Percentiles rank a stretch among this genome's conserved stretches.
Conservation (phyloP, 78 protist genomes). For the Pigoraptor vietnamica region DNA sequence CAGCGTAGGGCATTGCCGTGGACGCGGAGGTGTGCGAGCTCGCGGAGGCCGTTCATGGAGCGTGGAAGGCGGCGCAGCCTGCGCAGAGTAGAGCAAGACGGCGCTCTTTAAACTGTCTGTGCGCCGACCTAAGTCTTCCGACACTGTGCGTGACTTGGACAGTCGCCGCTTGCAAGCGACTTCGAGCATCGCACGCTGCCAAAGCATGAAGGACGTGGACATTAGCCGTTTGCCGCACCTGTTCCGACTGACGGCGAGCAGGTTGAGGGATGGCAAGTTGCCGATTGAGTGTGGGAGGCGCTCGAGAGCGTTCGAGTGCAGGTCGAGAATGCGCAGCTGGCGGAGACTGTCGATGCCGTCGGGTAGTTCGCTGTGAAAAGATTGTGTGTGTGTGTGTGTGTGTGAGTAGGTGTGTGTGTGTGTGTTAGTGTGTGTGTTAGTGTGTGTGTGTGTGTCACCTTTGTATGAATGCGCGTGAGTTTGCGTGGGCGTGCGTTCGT, state of each 20-base stretch:
- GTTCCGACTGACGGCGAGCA: background rate
- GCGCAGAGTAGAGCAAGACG: background rate
- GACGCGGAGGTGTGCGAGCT: background rate
- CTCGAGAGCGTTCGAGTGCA: background rate
- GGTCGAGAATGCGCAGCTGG: background rate
- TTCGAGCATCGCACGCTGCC: too few species aligned
- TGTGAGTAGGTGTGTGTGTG: too few species aligned
- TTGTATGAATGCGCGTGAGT: too few species aligned
- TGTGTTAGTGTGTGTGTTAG: too few species aligned
- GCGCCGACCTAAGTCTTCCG: background rate
- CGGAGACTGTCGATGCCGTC: background rate
- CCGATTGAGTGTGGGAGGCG: background rate
- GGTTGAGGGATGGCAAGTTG: background rate
- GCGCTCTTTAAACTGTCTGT: too few species aligned
- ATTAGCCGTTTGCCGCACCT: background rate
- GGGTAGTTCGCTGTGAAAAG: background rate
- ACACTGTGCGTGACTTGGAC: too few species aligned
- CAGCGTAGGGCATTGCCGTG: background rate
- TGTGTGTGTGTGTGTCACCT: too few species aligned
- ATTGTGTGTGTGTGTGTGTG: too few species aligned
- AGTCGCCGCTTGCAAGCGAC: too few species aligned
- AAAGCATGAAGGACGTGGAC: background rate
- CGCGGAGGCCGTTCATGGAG: background rate
- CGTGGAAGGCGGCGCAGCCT: background rate
- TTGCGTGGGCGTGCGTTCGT: too few species aligned